phyloP scores from a whole-genome alignment of 2,329 filamentous ascomycete species.

The Coniosporium tulheliwenetii region DNA sequence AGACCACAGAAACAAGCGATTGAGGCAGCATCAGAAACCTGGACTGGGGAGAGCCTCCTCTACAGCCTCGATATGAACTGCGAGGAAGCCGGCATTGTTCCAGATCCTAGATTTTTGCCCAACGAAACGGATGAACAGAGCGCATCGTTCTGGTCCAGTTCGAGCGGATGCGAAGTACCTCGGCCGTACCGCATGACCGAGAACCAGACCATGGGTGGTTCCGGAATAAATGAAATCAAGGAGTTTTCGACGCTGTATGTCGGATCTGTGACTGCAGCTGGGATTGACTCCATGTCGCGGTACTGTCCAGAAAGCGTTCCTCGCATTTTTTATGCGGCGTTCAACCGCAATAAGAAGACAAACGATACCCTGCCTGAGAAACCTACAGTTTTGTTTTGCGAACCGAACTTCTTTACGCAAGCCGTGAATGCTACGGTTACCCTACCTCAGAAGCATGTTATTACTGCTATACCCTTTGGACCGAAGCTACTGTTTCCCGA shows the following conservation, averaged over 20 bases:
- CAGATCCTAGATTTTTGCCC: not conserved
- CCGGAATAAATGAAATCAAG: constrained; percentile 5
- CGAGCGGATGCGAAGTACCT: constrained; percentile 10
- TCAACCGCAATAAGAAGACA: constrained; percentile 6
- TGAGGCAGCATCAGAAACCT: constrained; percentile 6
- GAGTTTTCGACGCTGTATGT: constrained; percentile 23
- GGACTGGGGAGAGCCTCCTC: constrained; percentile 12
- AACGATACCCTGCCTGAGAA: constrained; percentile 2
- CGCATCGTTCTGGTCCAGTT: constrained; percentile 7
- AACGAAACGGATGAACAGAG: constrained; percentile 1
- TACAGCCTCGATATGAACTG: constrained; percentile 20
- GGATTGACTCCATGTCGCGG: constrained; percentile 14
- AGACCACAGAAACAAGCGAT: constrained; percentile 6
- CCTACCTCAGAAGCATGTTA: constrained; percentile 8
- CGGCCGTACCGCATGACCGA: constrained; percentile 20
- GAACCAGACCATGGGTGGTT: constrained; percentile 8
- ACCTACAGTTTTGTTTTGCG: constrained; percentile 26
- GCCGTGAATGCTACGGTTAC: constrained; percentile 25
- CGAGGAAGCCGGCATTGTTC: constrained; percentile 5
- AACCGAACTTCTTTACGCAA: constrained; percentile 30
- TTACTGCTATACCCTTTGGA: constrained; percentile 5
- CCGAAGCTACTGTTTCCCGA: constrained; percentile 10
- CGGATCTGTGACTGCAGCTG: constrained; percentile 23
- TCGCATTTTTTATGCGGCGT: constrained; percentile 24
- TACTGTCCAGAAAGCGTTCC: constrained; percentile 17